Conservation (phyloP, 495 filamentous ascomycete species). For the Achaetomiella virescens region DNA sequence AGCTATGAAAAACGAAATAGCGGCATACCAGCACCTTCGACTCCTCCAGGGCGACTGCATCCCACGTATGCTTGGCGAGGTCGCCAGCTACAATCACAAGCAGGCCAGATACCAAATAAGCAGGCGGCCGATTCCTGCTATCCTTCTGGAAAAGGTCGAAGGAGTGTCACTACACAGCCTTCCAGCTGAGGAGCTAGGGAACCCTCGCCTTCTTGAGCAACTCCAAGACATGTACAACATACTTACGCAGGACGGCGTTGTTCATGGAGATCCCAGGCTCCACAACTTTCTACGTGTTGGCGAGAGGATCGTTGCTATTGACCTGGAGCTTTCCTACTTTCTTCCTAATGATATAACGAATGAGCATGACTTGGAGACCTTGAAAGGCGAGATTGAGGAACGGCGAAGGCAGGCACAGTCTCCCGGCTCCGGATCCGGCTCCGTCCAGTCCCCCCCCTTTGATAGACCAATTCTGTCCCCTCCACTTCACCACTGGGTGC, state of each 20-base stretch:
- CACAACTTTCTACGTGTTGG: constrained; percentile 8
- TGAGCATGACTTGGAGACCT: constrained; percentile 3
- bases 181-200: constrained; percentile 4
- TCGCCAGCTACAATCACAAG: not conserved
- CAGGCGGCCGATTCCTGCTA: constrained; percentile 7
- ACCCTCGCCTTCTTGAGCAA: constrained; percentile 3
- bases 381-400: constrained; percentile 2
- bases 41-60: constrained; percentile 4
- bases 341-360: constrained; percentile 7
- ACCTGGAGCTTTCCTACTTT: constrained; percentile 8
- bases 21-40: constrained; percentile 4
- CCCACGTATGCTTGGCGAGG: constrained; percentile 6
- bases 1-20: constrained; percentile 8
- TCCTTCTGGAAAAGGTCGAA: constrained; percentile 8
- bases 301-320: constrained; percentile 1
- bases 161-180: constrained; percentile 8
- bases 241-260: constrained; percentile 9
- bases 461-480: no score
- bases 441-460: no score
- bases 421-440: no score
- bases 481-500: no score
- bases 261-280: constrained; percentile 9
- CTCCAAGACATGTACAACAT: constrained; percentile 1
- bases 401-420: no score
- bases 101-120: constrained; percentile 6